phyloP scores from a whole-genome alignment of 768 basidiomycete species.

The Russula virescens region DNA sequence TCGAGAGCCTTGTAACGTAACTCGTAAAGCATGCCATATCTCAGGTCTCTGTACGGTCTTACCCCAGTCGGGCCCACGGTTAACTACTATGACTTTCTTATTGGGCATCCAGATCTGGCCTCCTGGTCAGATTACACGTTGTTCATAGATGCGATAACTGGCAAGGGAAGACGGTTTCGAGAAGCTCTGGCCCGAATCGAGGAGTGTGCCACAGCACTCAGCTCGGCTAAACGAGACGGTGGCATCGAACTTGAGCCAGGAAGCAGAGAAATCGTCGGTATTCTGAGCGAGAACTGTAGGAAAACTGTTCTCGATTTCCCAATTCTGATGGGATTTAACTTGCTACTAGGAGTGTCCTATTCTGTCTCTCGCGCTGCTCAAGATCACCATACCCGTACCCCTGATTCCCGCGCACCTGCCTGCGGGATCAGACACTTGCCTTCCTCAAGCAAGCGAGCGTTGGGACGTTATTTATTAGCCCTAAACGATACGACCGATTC shows the following conservation, averaged over 20 bases:
- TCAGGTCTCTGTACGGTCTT: neutral
- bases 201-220: slow-evolving; percentile 48
- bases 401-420: slow-evolving; percentile 53
- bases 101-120: slow-evolving; percentile 1
- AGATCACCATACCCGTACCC: slow-evolving; percentile 46
- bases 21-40: neutral
- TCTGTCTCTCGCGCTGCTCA: slow-evolving; percentile 44
- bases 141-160: slow-evolving; percentile 51
- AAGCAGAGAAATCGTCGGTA: slow-evolving; percentile 54
- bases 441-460: slow-evolving; percentile 43
- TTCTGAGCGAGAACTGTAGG: slow-evolving; percentile 68
- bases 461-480: slow-evolving; percentile 50
- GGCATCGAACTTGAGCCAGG: slow-evolving; percentile 44
- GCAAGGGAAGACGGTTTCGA: slow-evolving; percentile 38
- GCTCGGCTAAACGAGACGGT: slow-evolving; percentile 38
- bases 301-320: neutral
- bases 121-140: slow-evolving; percentile 51
- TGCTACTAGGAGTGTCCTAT: slow-evolving; percentile 46
- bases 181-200: slow-evolving; percentile 48
- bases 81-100: slow-evolving; percentile 15
- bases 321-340: neutral
- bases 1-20: neutral
- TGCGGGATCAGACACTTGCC: slow-evolving; percentile 50
- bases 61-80: neutral
- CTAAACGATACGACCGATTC: slow-evolving; percentile 38